Evolutionary conservation across 1,284 basidiomycete species (phyloP), one percentile per base, ranked within the genome.

Genomic region (Pseudozyma tsukubaensis): DNA sequence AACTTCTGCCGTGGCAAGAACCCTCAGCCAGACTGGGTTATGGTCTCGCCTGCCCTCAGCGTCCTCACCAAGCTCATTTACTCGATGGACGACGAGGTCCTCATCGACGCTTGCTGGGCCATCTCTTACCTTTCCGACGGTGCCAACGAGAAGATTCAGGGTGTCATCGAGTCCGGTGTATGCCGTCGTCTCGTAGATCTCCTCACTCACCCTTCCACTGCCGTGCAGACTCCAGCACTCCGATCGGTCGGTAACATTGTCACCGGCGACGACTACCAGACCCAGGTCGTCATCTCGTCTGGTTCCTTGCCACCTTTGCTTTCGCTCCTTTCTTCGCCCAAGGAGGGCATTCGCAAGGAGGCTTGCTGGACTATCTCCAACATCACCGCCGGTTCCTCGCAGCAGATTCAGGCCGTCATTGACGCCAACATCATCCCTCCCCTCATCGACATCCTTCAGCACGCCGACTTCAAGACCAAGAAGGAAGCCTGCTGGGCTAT

Each of bases 401-500:
- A 91, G 80, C 96, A 99, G 87, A 99, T 99, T 80, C 96, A 98
- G 86, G 88, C 94, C 45, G 87, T 89, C 76, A 89, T 89, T 61
- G 88, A 89, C 68, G 88, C 88, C 83, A 89, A 89, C 85, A 95
- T 99, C 83, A 92, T 99, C 72, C 94, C 97, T 62, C 97, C 97
- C 67, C 90, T 99, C 68, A 96, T 99, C 88, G 96, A 97, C 87
- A 97, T 99, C 79, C 91, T 99, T 63, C 91, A 92, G 85, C 92
- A 97, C 82, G 97, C 94, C 64, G 97, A 99, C 87, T 98, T 98
- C 89, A 98, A 98, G 88, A 98, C 97, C 51, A 92, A 94, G 86
- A 99, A 99, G 87, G 97, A 99, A 86, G 97, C 97, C 4, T 99
- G 95, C 88, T 99, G 97, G 97, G 97, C 97, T 16, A 94, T 99